These are phyloP conservation scores for Gaultheria prostrata DNA, from an alignment of 148 eudicot species.

Conservation along the genomic window DNA sequence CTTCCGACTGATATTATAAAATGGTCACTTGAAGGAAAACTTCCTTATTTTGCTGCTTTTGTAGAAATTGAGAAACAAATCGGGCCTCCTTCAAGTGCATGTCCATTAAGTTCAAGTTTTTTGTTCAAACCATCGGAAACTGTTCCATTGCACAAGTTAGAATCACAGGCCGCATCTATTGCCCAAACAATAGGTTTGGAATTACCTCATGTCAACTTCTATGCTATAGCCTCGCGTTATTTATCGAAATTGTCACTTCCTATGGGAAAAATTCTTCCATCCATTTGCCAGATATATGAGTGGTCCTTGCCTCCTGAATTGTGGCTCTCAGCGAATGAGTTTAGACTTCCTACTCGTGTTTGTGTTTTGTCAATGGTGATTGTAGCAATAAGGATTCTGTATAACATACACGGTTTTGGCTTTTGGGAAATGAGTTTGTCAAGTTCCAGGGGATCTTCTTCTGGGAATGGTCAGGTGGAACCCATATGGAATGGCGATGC, in stretches of 20 bases:
- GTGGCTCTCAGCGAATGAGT: slow-evolving; percentile 62
- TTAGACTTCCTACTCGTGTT: slow-evolving; percentile 68
- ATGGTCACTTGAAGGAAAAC: slow-evolving; percentile 77
- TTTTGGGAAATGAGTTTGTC: slow-evolving; percentile 73
- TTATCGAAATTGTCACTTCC: slow-evolving; percentile 58
- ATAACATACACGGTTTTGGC: slow-evolving; percentile 83
- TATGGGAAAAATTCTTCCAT: slow-evolving; percentile 55
- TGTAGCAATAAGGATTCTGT: slow-evolving; percentile 62
- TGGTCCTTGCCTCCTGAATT: slow-evolving; percentile 90
- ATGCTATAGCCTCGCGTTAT: slow-evolving; percentile 65
- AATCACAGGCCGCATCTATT: slow-evolving; percentile 68
- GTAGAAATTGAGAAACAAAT: slow-evolving; percentile 57
- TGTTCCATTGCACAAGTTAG: slow-evolving; percentile 61
- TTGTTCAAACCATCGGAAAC: slow-evolving; percentile 70
- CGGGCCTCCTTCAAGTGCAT: slow-evolving; percentile 40
- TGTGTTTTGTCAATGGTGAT: slow-evolving; percentile 81
- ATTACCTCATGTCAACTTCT: slow-evolving; percentile 81
- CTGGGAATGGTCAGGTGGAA: slow-evolving; percentile 20
- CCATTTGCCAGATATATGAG: slow-evolving; percentile 58
- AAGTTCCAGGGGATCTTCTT: slow-evolving; percentile 22
- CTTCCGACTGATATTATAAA: slow-evolving; percentile 71
- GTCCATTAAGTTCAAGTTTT: slow-evolving; percentile 57
- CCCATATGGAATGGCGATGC: slow-evolving; percentile 6
- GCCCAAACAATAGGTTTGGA: slow-evolving; percentile 56
- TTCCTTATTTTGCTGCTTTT: slow-evolving; percentile 75